Percentiles rank a stretch among this genome's conserved stretches.
phyloP scores from a whole-genome alignment of 345 rosid species.

The Atalantia buxifolia region DNA sequence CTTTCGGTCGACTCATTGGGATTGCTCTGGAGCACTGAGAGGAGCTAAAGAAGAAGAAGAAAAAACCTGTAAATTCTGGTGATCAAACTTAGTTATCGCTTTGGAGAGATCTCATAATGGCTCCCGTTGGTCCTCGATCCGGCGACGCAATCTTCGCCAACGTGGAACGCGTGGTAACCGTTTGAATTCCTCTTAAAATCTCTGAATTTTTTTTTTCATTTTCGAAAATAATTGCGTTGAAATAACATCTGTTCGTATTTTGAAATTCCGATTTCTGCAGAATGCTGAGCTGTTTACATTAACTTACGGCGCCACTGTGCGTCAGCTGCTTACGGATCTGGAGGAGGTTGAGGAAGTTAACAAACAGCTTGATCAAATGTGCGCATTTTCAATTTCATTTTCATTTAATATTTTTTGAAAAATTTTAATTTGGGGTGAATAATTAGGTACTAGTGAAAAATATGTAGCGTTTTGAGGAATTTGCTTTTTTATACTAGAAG shows the following conservation, averaged over 20 bases:
- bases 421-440: background rate
- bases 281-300: constrained; percentile 90
- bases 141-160: constrained; percentile 94
- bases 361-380: constrained; percentile 98
- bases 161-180: constrained; percentile 71
- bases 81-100: background rate
- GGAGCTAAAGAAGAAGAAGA: background rate
- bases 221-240: background rate
- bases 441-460: too few species aligned
- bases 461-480: background rate
- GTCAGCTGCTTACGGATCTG: constrained; percentile 87
- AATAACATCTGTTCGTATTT: constrained; percentile 6
- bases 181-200: background rate
- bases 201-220: background rate
- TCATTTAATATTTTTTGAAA: background rate
- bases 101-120: constrained; percentile 29
- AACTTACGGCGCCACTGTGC: constrained; percentile 88
- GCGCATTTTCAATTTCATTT: constrained; percentile 3
- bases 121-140: constrained; percentile 76
- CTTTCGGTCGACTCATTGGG: too few species aligned
- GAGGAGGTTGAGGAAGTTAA: constrained; percentile 97
- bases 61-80: background rate
- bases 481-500: too few species aligned
- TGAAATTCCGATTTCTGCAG: constrained; percentile 32
- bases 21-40: background rate